Conservation (phyloP, 208 protist species). For the Blechomonas ayalai region DNA sequence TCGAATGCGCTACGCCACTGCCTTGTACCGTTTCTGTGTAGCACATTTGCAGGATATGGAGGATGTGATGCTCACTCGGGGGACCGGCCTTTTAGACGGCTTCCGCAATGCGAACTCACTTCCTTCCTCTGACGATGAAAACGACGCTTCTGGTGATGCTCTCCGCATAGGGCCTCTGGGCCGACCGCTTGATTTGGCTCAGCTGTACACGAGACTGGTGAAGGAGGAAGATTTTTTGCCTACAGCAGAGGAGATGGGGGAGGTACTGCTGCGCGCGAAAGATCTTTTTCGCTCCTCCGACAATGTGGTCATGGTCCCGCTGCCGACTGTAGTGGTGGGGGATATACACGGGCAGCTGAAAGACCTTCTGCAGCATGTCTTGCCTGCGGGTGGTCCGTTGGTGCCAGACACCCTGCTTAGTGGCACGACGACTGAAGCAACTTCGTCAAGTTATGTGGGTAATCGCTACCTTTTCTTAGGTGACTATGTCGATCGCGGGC, state of each 20-base stretch:
- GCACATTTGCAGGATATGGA: slow-evolving; percentile 67
- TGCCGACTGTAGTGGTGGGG: slow-evolving; percentile 88
- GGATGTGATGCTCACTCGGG: slow-evolving; percentile 45
- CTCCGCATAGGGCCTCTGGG: slow-evolving; percentile 5
- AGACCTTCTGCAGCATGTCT: slow-evolving; percentile 61
- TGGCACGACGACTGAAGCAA: neutral
- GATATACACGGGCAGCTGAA: slow-evolving; percentile 83
- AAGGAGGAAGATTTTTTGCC: slow-evolving; percentile 43
- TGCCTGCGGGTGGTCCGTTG: slow-evolving; percentile 57
- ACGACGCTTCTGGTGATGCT: neutral
- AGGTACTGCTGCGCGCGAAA: slow-evolving; percentile 58
- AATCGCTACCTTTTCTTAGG: slow-evolving; percentile 98
- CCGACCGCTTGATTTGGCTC: slow-evolving; percentile 32
- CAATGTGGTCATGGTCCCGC: slow-evolving; percentile 94
- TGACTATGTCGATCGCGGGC: slow-evolving; percentile 99
- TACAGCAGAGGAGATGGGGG: slow-evolving; percentile 62
- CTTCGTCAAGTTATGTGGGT: neutral
- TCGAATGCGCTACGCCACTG: slow-evolving; percentile 57
- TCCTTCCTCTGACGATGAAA: neutral
- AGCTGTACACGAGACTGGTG: slow-evolving; percentile 54
- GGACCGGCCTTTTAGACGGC: slow-evolving; percentile 32
- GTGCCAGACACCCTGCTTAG: slow-evolving; percentile 16
- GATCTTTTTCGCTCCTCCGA: slow-evolving; percentile 88
- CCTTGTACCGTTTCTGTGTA: slow-evolving; percentile 61
- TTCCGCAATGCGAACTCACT: slow-evolving; percentile 13